A percentile compares a stretch with the other conserved stretches of the same genome.
Conservation (phyloP, 164 flowering plant genomes). For the Akebia trifoliata region DNA sequence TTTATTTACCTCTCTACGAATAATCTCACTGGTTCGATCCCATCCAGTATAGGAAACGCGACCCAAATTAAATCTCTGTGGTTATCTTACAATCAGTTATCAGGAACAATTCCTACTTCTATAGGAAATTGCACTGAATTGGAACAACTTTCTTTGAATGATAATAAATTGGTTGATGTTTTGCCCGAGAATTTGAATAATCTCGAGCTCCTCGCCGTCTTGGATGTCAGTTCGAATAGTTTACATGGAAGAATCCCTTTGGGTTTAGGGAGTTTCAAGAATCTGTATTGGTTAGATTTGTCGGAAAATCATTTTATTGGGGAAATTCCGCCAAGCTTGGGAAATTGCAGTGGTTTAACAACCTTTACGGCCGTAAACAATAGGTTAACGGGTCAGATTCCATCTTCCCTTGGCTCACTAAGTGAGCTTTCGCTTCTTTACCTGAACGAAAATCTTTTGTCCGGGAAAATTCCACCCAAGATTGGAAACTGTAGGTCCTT, state of each 20-base stretch:
- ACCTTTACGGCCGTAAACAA: slow-evolving; percentile 30
- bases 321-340: slow-evolving; percentile 42
- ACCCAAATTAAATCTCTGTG: slow-evolving; percentile 28
- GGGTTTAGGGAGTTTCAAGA: slow-evolving; percentile 36
- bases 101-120: slow-evolving; percentile 47
- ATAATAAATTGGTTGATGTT: slow-evolving; percentile 38
- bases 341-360: slow-evolving; percentile 51
- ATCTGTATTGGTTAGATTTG: slow-evolving; percentile 34
- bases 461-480: slow-evolving; percentile 62
- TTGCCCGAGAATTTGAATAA: slow-evolving; percentile 44
- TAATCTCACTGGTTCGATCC: slow-evolving; percentile 48
- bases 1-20: slow-evolving; percentile 35
- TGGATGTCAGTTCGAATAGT: slow-evolving; percentile 41
- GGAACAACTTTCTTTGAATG: slow-evolving; percentile 32
- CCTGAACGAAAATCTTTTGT: slow-evolving; percentile 44
- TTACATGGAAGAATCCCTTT: slow-evolving; percentile 47
- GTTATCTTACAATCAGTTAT: slow-evolving; percentile 35
- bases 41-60: slow-evolving; percentile 44
- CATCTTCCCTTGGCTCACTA: slow-evolving; percentile 57
- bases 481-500: slow-evolving; percentile 57
- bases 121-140: slow-evolving; percentile 51
- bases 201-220: slow-evolving; percentile 29
- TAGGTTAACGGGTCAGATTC: slow-evolving; percentile 51
- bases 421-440: slow-evolving; percentile 32
- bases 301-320: slow-evolving; percentile 54